Evolutionary conservation across 2,329 filamentous ascomycete genomes (phyloP).

Genomic region (Aspergillus fumigatiaffinis): DNA sequence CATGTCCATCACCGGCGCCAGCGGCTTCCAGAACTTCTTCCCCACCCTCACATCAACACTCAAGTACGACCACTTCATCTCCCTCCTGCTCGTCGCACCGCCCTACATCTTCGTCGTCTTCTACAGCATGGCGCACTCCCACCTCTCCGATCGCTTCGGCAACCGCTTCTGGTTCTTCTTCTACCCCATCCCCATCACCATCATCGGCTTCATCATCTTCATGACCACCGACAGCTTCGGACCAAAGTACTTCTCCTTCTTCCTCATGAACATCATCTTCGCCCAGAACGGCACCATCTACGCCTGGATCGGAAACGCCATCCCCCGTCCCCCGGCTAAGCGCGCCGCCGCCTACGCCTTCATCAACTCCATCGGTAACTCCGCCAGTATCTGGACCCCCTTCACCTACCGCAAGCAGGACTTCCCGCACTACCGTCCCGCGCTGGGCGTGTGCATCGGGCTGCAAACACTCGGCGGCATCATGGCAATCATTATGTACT

Average conservation of each 20-base stretch:
- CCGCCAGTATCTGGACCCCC: constrained; percentile 50
- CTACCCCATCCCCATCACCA: constrained; percentile 50
- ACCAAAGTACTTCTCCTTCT: constrained; percentile 53
- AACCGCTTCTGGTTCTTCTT: constrained; percentile 52
- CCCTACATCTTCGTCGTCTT: constrained; percentile 54
- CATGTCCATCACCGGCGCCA: constrained; percentile 47
- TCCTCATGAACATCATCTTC: constrained; percentile 56
- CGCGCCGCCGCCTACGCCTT: constrained; percentile 53
- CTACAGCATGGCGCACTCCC: constrained; percentile 44
- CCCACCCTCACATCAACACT: constrained; percentile 49
- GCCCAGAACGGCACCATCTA: constrained; percentile 50
- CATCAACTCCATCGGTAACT: constrained; percentile 54
- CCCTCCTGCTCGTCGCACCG: constrained; percentile 50
- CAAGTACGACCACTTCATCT: constrained; percentile 43
- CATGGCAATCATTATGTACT: constrained; percentile 35
- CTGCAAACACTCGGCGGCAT: constrained; percentile 35
- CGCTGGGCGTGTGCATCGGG: constrained; percentile 42
- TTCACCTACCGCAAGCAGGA: constrained; percentile 45
- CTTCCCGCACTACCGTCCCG: constrained; percentile 37
- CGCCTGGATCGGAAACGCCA: constrained; percentile 49
- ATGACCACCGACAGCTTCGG: constrained; percentile 52
- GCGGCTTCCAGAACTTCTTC: constrained; percentile 57
- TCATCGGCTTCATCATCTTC: constrained; percentile 52
- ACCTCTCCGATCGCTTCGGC: constrained; percentile 42
- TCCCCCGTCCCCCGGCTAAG: constrained; percentile 53